phyloP scores from a whole-genome alignment of 2,329 filamentous ascomycete genomes.

The Coniochaeta sp. region DNA sequence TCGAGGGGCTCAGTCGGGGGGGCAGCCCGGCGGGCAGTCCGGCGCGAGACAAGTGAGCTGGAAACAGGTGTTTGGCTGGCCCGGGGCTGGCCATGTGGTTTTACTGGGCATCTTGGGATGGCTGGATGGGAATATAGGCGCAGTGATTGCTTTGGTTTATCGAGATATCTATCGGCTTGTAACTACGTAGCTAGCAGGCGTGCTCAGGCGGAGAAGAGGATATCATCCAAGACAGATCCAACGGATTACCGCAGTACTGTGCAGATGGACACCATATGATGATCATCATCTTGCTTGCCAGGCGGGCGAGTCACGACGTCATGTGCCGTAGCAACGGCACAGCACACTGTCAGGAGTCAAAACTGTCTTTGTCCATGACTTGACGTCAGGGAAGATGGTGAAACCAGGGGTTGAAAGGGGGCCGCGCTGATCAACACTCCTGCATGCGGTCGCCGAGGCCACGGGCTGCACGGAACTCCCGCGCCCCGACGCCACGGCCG shows the following conservation, averaged over 20 bases:
- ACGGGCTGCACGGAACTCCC: neutral
- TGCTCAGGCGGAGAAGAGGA: neutral
- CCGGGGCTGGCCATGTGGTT: neutral
- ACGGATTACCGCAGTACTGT: neutral
- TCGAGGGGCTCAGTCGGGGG: conserved; percentile 40
- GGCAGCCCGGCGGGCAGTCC: conserved; percentile 24
- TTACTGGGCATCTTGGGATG: neutral
- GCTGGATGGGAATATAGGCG: neutral
- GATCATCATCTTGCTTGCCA: neutral
- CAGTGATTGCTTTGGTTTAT: neutral
- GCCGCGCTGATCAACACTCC: neutral
- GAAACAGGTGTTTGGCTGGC: neutral
- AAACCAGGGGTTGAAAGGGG: neutral
- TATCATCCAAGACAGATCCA: neutral
- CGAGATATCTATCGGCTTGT: neutral
- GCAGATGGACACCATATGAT: neutral
- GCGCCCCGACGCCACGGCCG: neutral
- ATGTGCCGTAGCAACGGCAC: neutral
- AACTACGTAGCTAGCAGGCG: neutral
- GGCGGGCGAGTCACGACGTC: too few species aligned
- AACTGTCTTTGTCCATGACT: neutral
- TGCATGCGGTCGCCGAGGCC: neutral
- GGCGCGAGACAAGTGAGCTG: neutral
- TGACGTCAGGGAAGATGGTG: neutral
- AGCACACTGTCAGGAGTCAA: too few species aligned